Evolutionary conservation across 2,329 filamentous ascomycete genomes (phyloP).

Genomic region (Nemania sp.): DNA sequence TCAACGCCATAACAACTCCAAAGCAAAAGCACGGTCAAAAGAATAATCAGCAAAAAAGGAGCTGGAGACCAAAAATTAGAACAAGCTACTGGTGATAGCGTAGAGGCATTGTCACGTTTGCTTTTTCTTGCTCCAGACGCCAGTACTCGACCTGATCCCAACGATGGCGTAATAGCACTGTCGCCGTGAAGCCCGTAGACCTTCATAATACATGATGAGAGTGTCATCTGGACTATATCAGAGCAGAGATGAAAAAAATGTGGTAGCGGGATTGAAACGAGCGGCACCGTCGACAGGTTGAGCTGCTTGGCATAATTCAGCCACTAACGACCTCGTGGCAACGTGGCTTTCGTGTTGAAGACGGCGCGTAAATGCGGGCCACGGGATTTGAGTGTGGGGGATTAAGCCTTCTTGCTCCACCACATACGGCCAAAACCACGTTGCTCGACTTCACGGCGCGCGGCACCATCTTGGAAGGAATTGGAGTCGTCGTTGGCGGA

Average conservation of each 20-base stretch:
- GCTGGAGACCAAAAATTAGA: conserved; percentile 39
- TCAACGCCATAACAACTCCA: conserved; percentile 49
- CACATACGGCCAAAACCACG: conserved; percentile 66
- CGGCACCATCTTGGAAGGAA: conserved; percentile 70
- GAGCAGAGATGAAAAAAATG: conserved; percentile 38
- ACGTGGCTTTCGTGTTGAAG: conserved; percentile 42
- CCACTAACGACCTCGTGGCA: conserved; percentile 21
- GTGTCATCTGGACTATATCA: conserved; percentile 43
- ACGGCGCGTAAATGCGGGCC: conserved; percentile 30
- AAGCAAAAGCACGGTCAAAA: conserved; percentile 31
- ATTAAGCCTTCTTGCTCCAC: conserved; percentile 51
- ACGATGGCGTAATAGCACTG: conserved; percentile 56
- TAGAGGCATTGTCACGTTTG: conserved; percentile 55
- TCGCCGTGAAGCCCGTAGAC: conserved; percentile 48
- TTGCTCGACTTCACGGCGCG: conserved; percentile 67
- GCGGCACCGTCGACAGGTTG: conserved; percentile 53
- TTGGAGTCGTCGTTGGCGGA: conserved; percentile 56
- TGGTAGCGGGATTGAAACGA: conserved; percentile 31
- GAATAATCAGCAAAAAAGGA: conserved; percentile 37
- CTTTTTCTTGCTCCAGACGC: conserved; percentile 39
- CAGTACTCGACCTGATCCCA: conserved; percentile 48
- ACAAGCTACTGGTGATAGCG: conserved; percentile 53
- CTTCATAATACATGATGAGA: conserved; percentile 49
- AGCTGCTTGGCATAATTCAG: conserved; percentile 46
- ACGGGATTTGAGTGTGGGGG: conserved; percentile 31